Conservation (phyloP, 2,329 filamentous ascomycete genomes). For the Cladorrhinum sp. region DNA sequence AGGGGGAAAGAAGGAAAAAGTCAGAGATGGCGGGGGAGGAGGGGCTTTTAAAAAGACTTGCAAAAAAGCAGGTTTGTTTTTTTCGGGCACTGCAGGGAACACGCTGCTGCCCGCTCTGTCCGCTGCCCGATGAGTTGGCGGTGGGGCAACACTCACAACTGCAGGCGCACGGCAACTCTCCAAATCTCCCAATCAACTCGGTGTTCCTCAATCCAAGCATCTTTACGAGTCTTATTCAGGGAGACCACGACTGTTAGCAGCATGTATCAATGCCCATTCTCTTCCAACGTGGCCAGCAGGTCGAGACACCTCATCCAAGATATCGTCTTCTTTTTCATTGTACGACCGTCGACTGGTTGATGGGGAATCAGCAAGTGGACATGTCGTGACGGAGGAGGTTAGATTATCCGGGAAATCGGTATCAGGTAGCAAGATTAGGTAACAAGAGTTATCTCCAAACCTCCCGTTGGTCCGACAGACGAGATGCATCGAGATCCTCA, state of each 20-base stretch:
- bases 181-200: not conserved
- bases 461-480: not conserved
- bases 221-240: not conserved
- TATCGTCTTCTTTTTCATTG: not conserved
- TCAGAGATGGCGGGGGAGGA: slow-evolving; percentile 8
- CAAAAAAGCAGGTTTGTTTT: not conserved
- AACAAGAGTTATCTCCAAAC: not conserved
- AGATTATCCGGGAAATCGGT: too few relatives aligned
- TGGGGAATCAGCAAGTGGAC: too few relatives aligned
- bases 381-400: too few relatives aligned
- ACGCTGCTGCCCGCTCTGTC: slow-evolving; percentile 8
- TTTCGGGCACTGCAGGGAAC: slow-evolving; percentile 11
- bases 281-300: not conserved
- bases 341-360: too few relatives aligned
- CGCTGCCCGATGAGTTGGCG: slow-evolving; percentile 27
- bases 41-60: slow-evolving; percentile 7
- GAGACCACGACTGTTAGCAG: not conserved
- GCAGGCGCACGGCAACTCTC: not conserved
- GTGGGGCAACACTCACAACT: slow-evolving; percentile 20
- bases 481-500: not conserved
- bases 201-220: not conserved
- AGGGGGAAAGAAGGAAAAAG: slow-evolving; percentile 4
- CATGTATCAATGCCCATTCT: not conserved
- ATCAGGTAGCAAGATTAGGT: not conserved
- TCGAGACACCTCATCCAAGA: not conserved